Base-by-base conservation (phyloP, 2,329 filamentous ascomycete species). In the Fusarium sp. region DNA sequence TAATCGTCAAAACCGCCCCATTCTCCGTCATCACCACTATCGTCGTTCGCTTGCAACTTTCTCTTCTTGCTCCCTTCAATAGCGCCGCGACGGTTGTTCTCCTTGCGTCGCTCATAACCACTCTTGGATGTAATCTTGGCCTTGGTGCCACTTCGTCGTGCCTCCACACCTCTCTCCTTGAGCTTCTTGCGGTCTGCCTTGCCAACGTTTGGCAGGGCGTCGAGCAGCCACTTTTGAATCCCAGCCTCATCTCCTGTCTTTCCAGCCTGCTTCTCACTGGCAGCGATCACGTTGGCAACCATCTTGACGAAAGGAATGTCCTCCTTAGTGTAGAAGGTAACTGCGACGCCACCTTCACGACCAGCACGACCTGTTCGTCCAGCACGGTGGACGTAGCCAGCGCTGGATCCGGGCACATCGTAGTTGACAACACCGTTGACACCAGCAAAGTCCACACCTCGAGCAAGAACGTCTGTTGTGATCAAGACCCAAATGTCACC, bases 381-480 rank as follows among this genome's bases (percentile, higher is more conserved):
- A 0, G 96, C 94, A 13, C 96, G 92, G 81, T 99, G 96, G 9
- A 99, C 92, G 77, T 99, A 99, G 2, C 90, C 90, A 1, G 94
- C 95, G 7, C 92, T 92, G 0, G 92, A 94, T n/a, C 91, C 93
- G 0, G 96, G 96, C 11, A 98, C 94, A 79, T 99, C 96, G 81
- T 98, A 99, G 81, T 98, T 99, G 54, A 99, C 92, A 0, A 99
- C 94, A 47, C 94, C 94, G 76, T 98, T 98, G 69, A 99, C 91
- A 52, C 96, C 96, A 11, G 92, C 90, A 82, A 99, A 98, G 80
- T 99, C 96, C 42, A 99, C 91, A 22, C 96, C 96, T 34, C 96
- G 92, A 18, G 94, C 92, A 13, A 99, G 85, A 10, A 99, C 88
- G 77, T 99, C 96, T 0, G 96, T 99, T 1, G 96, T 98, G 78